Evolutionary conservation across 176 grass and related monocot species (phyloP), one percentile per base, ranked within the genome.

Genomic region (Aechmea fasciata): DNA sequence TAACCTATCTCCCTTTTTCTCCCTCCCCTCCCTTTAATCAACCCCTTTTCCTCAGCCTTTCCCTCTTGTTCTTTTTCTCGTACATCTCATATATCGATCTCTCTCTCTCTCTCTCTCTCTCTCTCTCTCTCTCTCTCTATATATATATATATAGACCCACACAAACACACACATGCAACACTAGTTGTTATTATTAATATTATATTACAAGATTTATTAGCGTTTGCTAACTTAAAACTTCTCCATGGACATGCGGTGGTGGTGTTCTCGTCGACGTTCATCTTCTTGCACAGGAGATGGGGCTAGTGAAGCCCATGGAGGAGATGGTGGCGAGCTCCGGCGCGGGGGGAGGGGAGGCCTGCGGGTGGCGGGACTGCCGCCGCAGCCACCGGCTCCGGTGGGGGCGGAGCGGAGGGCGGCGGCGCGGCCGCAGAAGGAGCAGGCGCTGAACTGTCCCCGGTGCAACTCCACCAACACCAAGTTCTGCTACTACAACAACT

Each of bases 401-500:
- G 88, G 87, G 78, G 83, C 87, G 47, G 81, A 81, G 41, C 85
- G 84, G 71, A 75, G 81, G 75, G 76, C 78, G 75, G 76, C 78
- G 51, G 66, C 75, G 29, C 64, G 88, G 74, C 88, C 88, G 26
- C 84, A 80, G 74, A 91, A 91, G 88, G 88, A 91, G 78, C 86
- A 91, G 47, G 81, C 84, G 41, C 85, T 87, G 72, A 87, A 91
- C 75, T 91, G 88, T 65, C 88, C 88, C 14, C 66, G 88, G 88
- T 91, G 88, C 84, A 87, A 87, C 84, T 91, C 88, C 28, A 87
- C 88, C 61, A 91, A 85, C 79, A 50, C 84, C 76, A 20, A 79
- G 62, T 28, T 80, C 70, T 54, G 77, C 78, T 47, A 86, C 81
- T 52, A 77, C 73, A 13, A 54, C 88, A 11, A 63, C 81, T 47